Conservation (phyloP, 169 alveolate genomes). For the Eimeria necatrix region DNA sequence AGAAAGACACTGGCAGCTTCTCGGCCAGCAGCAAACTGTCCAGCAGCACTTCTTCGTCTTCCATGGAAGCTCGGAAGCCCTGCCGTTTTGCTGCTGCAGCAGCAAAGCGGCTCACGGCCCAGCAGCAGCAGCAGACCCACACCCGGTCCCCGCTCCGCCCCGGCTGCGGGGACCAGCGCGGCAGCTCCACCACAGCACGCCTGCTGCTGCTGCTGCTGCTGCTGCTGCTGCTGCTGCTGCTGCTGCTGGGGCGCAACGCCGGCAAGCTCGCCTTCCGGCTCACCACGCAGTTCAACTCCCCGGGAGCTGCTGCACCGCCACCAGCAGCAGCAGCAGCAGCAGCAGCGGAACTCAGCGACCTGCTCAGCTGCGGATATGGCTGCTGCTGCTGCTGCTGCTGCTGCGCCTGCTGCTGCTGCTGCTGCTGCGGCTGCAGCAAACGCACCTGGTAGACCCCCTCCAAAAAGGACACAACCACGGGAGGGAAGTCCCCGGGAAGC, state of each 20-base stretch:
- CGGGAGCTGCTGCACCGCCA: neutral
- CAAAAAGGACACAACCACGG: neutral
- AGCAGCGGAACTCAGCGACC: too few relatives aligned
- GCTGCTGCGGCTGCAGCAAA: too few relatives aligned
- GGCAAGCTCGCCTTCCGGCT: neutral
- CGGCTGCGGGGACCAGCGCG: neutral
- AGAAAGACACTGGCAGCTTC: slow-evolving; percentile 77
- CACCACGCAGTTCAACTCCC: neutral
- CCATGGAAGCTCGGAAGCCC: slow-evolving; percentile 76
- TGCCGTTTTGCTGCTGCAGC: slow-evolving; percentile 46
- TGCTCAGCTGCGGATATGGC: too few relatives aligned
- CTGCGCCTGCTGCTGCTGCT: too few relatives aligned
- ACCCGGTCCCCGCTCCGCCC: neutral
- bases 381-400: too few relatives aligned
- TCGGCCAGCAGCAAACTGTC: slow-evolving; percentile 50
- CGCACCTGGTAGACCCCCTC: neutral
- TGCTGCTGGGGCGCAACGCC: too few relatives aligned
- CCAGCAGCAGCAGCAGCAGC: neutral
- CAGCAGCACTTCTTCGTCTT: slow-evolving; percentile 77
- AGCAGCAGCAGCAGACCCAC: neutral
- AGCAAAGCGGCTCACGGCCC: slow-evolving; percentile 42
- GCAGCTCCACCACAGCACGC: neutral
- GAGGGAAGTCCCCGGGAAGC: neutral
- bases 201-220: neutral
- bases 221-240: neutral